Evolutionary conservation across 2,329 filamentous ascomycete species (phyloP).

Genomic region (Ophiostoma sp.): DNA sequence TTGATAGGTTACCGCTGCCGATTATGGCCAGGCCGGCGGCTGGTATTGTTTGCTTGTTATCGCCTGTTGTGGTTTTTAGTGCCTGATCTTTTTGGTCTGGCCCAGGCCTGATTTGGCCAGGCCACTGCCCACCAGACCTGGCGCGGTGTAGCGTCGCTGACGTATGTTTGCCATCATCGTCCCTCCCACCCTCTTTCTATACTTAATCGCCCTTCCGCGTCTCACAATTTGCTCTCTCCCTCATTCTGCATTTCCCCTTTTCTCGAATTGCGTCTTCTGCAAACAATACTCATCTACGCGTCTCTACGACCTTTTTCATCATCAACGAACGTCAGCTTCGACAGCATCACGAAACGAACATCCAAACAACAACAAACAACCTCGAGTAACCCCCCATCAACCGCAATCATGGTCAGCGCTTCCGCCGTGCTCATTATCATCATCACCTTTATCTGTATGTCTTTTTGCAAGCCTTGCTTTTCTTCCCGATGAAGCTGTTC

Average conservation of each 20-base stretch:
- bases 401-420: conserved; percentile 48
- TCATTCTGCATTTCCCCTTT: not conserved
- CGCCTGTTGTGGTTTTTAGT: not conserved
- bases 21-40: not conserved
- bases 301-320: not conserved
- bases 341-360: not conserved
- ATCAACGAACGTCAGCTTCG: not conserved
- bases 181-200: not conserved
- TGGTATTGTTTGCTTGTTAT: not conserved
- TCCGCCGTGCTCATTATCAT: conserved; percentile 53
- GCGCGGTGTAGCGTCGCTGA: conserved; percentile 22
- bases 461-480: not conserved
- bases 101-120: not conserved
- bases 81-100: not conserved
- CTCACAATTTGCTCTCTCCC: not conserved
- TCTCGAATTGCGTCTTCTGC: not conserved
- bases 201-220: conserved; percentile 6
- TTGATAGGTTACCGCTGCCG: conserved; percentile 1
- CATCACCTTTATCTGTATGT: conserved; percentile 55
- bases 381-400: not conserved
- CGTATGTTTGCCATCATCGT: conserved; percentile 19
- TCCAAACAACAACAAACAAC: not conserved
- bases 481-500: not conserved
- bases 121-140: not conserved
- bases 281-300: not conserved